Conservation (phyloP, 352 stramenopile genomes). For the Thraustochytrium sp. region DNA sequence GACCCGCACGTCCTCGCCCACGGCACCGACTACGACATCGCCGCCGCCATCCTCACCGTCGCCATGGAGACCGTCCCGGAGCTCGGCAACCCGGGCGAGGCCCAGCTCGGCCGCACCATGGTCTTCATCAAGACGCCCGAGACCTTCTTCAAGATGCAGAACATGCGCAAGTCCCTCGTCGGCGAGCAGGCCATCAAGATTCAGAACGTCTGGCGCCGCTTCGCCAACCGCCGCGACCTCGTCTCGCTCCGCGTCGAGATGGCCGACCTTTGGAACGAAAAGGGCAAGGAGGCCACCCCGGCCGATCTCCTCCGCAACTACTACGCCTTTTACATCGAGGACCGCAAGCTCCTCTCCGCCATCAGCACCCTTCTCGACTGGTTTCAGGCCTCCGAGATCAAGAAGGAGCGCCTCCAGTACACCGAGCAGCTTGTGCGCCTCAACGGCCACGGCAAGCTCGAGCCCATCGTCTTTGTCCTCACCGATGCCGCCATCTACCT, state of each 20-base stretch:
- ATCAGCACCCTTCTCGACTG: not conserved
- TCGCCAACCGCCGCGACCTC: conserved; percentile 23
- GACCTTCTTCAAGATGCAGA: conserved; percentile 73
- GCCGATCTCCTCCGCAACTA: conserved; percentile 15
- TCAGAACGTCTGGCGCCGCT: conserved; percentile 69
- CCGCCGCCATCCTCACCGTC: not conserved
- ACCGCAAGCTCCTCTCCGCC: not conserved
- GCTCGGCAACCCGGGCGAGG: conserved; percentile 13
- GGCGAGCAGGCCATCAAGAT: conserved; percentile 69
- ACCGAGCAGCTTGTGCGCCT: conserved; percentile 1
- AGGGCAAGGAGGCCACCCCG: conserved; percentile 20
- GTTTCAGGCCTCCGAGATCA: conserved; percentile 1
- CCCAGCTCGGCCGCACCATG: conserved; percentile 68
- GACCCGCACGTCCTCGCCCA: conserved; percentile 41
- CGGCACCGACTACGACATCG: conserved; percentile 34
- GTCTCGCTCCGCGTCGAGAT: conserved; percentile 13
- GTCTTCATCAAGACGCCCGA: conserved; percentile 80
- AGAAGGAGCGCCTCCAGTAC: conserved; percentile 26
- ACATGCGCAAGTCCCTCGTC: conserved; percentile 67
- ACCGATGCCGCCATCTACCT: conserved; percentile 30
- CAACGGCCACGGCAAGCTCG: not conserved
- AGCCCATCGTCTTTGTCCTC: conserved; percentile 39
- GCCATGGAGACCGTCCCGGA: not conserved
- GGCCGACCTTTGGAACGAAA: conserved; percentile 29
- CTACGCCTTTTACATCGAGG: conserved; percentile 39